Percentiles rank a stretch among this genome's conserved stretches.
phyloP scores from a whole-genome alignment of 164 flowering plant genomes.

The Vitis labrusca region DNA sequence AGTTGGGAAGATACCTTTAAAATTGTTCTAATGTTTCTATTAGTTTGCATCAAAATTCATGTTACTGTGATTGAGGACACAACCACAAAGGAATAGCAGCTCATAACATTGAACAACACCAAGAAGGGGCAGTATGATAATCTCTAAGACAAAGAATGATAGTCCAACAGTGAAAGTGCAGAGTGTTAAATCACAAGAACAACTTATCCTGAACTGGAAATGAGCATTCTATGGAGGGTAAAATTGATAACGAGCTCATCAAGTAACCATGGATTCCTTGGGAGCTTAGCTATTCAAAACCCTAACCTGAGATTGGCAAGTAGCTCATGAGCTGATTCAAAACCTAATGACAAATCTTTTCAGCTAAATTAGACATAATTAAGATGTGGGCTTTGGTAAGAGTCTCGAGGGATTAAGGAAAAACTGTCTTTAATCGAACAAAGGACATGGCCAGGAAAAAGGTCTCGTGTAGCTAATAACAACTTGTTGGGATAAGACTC shows the following conservation, averaged over 20 bases:
- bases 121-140: background rate
- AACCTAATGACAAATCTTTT: no score
- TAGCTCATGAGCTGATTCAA: no score
- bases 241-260: background rate
- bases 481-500: background rate
- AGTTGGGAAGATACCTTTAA: background rate
- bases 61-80: background rate
- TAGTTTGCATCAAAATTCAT: background rate
- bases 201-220: background rate
- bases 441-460: no score
- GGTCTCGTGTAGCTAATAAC: no score
- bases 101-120: background rate
- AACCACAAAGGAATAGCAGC: background rate
- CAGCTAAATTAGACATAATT: no score
- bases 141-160: background rate
- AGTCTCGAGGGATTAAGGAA: no score
- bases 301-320: background rate
- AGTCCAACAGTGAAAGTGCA: background rate
- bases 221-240: background rate
- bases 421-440: no score
- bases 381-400: no score
- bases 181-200: background rate
- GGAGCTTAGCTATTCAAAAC: background rate
- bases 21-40: no score
- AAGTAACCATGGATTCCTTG: background rate